Conservation (phyloP, 768 basidiomycete genomes). For the Neoboletus magnificus region DNA sequence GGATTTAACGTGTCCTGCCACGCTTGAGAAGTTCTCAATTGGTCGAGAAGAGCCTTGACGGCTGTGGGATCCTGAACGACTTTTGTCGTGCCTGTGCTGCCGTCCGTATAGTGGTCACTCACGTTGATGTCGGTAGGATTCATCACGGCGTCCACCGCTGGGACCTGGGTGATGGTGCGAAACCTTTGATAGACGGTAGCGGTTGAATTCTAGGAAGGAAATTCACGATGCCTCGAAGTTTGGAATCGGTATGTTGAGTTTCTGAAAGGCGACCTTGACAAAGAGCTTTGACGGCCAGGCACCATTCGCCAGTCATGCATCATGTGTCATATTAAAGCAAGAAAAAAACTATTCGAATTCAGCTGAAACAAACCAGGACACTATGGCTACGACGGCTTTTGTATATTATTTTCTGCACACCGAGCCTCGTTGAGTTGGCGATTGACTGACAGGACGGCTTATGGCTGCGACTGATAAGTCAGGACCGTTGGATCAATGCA, state of each 20-base stretch:
- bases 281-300: not conserved
- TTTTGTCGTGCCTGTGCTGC: not conserved
- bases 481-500: not conserved
- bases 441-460: not conserved
- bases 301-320: not conserved
- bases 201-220: not conserved
- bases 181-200: not conserved
- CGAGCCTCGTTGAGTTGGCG: not conserved
- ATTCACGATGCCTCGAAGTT: not conserved
- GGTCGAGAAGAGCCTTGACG: conserved; percentile 69
- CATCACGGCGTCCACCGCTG: not conserved
- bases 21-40: conserved; percentile 61
- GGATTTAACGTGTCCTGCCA: conserved; percentile 52
- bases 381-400: no score
- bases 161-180: not conserved
- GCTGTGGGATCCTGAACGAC: conserved; percentile 57
- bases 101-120: conserved; percentile 10
- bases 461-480: not conserved
- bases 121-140: conserved; percentile 60
- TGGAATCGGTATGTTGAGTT: no score
- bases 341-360: not conserved
- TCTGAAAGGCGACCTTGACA: not conserved
- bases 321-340: not conserved
- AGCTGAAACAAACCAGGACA: not conserved
- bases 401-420: not conserved